A percentile compares a stretch with the other conserved stretches of the same genome.
These are phyloP conservation scores for Glycine latifolia DNA, from an alignment of 306 rosid species.

Conservation along the genomic window DNA sequence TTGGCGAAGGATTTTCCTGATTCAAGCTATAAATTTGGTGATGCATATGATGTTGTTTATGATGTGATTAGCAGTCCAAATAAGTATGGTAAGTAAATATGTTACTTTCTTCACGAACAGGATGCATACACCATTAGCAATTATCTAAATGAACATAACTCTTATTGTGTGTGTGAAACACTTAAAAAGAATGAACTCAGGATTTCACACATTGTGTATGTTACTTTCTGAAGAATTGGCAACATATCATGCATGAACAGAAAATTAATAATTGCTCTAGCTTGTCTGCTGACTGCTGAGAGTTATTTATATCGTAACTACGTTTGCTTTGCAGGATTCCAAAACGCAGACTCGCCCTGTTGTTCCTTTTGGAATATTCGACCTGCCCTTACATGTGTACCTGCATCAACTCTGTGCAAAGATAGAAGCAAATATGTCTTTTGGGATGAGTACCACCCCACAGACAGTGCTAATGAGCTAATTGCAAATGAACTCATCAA, in stretches of 20 bases:
- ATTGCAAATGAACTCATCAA: slow-evolving; percentile 88
- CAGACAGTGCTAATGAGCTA: slow-evolving; percentile 80
- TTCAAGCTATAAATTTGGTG: slow-evolving; percentile 77
- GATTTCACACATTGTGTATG: background rate
- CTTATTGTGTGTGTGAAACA: too few relatives aligned
- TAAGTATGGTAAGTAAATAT: slow-evolving; percentile 64
- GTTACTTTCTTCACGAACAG: background rate
- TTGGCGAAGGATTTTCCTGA: slow-evolving; percentile 67
- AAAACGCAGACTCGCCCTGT: slow-evolving; percentile 80
- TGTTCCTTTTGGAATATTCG: slow-evolving; percentile 88
- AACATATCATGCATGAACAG: too few relatives aligned
- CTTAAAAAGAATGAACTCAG: too few relatives aligned
- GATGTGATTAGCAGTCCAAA: slow-evolving; percentile 72
- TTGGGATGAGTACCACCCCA: slow-evolving; percentile 98
- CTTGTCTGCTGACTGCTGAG: background rate
- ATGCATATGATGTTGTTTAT: slow-evolving; percentile 81
- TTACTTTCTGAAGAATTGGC: too few relatives aligned
- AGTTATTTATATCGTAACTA: background rate
- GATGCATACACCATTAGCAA: too few relatives aligned
- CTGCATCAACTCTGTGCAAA: slow-evolving; percentile 79
- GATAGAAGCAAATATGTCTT: slow-evolving; percentile 96
- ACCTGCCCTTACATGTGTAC: slow-evolving; percentile 87
- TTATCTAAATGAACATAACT: too few relatives aligned
- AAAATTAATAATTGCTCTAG: too few relatives aligned
- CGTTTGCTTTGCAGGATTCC: slow-evolving; percentile 65